Evolutionary conservation across 1,139 yeast genomes (phyloP), one percentile per base, ranked within the genome.

Genomic region (Blastobotrys proliferans): DNA sequence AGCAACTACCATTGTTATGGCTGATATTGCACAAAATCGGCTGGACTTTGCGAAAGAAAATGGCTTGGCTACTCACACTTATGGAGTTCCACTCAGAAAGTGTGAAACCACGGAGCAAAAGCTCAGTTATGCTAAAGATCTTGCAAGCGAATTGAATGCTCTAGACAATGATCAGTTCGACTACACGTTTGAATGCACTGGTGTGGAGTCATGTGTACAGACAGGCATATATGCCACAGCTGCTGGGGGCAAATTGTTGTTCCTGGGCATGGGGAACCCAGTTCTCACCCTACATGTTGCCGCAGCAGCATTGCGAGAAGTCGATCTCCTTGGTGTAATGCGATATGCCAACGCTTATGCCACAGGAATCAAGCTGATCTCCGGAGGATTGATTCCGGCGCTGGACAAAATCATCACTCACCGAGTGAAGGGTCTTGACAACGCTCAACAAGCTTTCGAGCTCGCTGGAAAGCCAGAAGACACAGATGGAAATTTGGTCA

Each of bases 341-440:
- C 77, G 96, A 64, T 88, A 88, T 65, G 78, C 80, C 73, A 83
- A 85, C 10, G 94, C 85, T 63, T 87, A 85, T 67, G 72, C 73
- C 54, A 78, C 81, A 29, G 77, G 94, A 1, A 86, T 86, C 28
- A 75, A 74, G 38, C 72, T 86, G 51, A 70, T 86, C 47, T 72
- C 77, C 16, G 66, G 75, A 46, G 83, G 82, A 45, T 73, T 69
- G 54, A 74, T 81, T 44, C 46, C 46, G 8, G 77, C 82, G 47
- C 81, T 78, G 48, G 79, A 76, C 50, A 71, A 75, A 38, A 70
- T 88, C 55, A 79, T 88, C 55, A 84, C 96, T 10, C 88, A 86
- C 62, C 74, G 83, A 54, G 84, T 76, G 69, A 65, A 73, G 44
- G 64, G 64, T 5, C 55, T 61, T 25, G 58, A 50, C n/a, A 50